Conservation (phyloP, 2,329 filamentous ascomycete species). For the Ceratocystis eucalypticola region DNA sequence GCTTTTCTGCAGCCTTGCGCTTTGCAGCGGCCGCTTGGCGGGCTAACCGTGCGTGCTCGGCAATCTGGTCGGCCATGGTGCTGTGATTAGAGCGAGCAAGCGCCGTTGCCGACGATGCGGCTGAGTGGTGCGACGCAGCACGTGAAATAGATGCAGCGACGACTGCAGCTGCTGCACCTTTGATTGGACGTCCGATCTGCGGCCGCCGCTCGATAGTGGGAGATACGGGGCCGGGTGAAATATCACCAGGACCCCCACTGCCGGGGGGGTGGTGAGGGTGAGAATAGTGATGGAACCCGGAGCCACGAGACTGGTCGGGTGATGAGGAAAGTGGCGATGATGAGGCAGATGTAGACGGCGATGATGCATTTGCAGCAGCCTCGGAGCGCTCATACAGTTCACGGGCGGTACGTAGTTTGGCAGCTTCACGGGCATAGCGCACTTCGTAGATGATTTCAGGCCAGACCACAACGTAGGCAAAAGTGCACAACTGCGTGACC, state of each 20-base stretch:
- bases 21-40: conserved; percentile 43
- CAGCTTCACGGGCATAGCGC: conserved; percentile 53
- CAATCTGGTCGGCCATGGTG: conserved; percentile 42
- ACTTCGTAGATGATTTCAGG: conserved; percentile 73
- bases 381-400: conserved; percentile 10
- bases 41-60: conserved; percentile 47
- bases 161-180: conserved; percentile 21
- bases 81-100: conserved; percentile 21
- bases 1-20: conserved; percentile 42
- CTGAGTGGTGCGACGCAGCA: conserved; percentile 7
- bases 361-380: conserved; percentile 21
- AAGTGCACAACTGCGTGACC: conserved; percentile 86
- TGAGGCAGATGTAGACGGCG: conserved; percentile 14
- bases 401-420: conserved; percentile 36
- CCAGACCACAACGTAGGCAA: conserved; percentile 75
- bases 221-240: conserved; percentile 14
- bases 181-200: conserved; percentile 19
- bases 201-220: conserved; percentile 10
- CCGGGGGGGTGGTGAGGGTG: conserved; percentile 15
- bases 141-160: conserved; percentile 16
- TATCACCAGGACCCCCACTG: neutral
- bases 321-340: neutral
- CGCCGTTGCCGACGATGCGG: conserved; percentile 16
- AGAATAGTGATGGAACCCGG: neutral
- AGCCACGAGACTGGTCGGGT: neutral